These are phyloP conservation scores for Ophiorrhiza pumila DNA, from an alignment of 257 asterid genomes.

Conservation along the genomic window DNA sequence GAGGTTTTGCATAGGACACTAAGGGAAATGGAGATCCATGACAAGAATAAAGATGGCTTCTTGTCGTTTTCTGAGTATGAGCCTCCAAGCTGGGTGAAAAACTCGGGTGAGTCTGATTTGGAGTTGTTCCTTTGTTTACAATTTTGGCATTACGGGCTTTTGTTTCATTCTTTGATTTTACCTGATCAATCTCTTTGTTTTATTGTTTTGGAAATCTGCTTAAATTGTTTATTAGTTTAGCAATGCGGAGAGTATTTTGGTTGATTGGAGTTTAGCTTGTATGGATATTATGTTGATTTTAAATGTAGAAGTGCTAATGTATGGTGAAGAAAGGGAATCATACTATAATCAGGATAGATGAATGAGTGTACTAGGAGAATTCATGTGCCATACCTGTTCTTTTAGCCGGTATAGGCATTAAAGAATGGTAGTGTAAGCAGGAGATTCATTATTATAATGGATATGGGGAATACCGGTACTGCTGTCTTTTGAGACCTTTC, in stretches of 20 bases:
- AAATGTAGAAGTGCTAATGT: neutral
- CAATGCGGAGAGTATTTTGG: neutral
- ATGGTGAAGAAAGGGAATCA: neutral
- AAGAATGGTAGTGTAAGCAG: neutral
- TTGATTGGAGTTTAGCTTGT: neutral
- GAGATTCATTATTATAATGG: neutral
- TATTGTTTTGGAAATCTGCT: neutral
- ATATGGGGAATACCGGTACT: neutral
- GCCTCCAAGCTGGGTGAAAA: slow-evolving; percentile 78
- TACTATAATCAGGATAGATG: neutral
- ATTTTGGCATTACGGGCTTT: neutral
- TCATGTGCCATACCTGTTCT: too few relatives aligned
- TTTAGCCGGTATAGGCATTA: neutral
- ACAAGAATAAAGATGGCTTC: slow-evolving; percentile 78
- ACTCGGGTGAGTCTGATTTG: slow-evolving; percentile 45
- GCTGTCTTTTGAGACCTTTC: neutral
- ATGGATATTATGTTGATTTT: neutral
- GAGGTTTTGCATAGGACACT: slow-evolving; percentile 83
- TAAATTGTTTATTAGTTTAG: neutral
- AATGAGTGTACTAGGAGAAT: neutral
- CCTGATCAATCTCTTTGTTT: neutral
- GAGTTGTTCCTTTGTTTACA: neutral
- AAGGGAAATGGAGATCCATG: slow-evolving; percentile 88
- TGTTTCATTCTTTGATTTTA: neutral
- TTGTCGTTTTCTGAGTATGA: slow-evolving; percentile 80